Conservation (phyloP, 257 asterid genomes). For the Solanum etuberosum region DNA sequence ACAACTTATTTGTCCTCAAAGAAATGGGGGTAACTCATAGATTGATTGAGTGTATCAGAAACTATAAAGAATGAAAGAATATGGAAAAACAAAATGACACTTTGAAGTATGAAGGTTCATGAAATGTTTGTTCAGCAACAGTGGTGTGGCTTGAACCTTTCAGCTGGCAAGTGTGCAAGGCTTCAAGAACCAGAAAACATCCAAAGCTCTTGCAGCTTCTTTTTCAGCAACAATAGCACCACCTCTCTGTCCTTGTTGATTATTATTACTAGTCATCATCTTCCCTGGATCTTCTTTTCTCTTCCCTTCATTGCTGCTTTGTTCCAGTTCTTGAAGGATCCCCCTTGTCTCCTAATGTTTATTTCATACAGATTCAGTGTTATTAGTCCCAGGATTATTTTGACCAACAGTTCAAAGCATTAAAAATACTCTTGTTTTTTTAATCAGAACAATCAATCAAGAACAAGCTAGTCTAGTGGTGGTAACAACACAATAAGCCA, state of each 20-base stretch:
- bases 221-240: conserved; percentile 24
- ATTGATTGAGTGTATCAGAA: background rate
- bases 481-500: background rate
- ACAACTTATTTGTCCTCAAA: background rate
- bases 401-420: background rate
- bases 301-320: conserved; percentile 14
- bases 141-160: background rate
- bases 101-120: conserved; percentile 26
- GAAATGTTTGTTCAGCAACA: background rate
- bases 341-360: conserved; percentile 47
- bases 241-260: conserved; percentile 14
- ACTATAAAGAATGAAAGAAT: background rate
- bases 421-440: background rate
- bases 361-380: background rate
- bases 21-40: background rate
- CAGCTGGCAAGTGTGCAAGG: conserved; percentile 79
- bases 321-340: conserved; percentile 46
- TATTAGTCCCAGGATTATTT: background rate
- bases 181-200: conserved; percentile 93
- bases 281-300: conserved; percentile 11
- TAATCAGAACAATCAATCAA: background rate
- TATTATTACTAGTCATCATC: conserved; percentile 11
- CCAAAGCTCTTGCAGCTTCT: conserved; percentile 68
- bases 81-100: background rate
- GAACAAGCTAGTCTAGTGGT: background rate